Evolutionary conservation across 2,329 filamentous ascomycete species (phyloP), one percentile per base, ranked within the genome.

Genomic region (Talaromyces pinophilus): DNA sequence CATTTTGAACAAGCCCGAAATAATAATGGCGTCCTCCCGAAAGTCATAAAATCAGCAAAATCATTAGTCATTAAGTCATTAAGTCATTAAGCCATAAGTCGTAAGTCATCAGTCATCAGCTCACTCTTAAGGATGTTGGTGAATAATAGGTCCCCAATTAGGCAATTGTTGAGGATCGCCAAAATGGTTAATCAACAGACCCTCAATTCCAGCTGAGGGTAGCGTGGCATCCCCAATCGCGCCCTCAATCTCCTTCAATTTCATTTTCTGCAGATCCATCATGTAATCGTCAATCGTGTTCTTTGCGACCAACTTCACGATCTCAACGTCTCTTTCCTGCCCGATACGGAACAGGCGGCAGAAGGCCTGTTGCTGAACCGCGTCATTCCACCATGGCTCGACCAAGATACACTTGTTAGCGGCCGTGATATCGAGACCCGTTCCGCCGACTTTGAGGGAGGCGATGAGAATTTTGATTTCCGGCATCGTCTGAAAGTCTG

Each of bases 271-370:
- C 69, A 91, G 80, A 0, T 74, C 57, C 0, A 83, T 72, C 3
- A 92, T 79, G 0, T 82, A 78, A 10, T 84, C 79, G 67, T 93
- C 90, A 5, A 91, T 84, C 0, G 83, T 85, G 4, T 84, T 79
- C 1, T 79, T 75, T 0, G 88, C 80, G 0, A 87, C 76, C 40
- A 92, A 80, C 0, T 87, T 82, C 0, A 86, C 82, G 66, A 90
- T 83, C 11, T 86, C 79, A 0, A 88, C 88, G 40, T 86, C 78
- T 50, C 88, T 85, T 0, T 72, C 68, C 69, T 94, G 91, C 0
- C 89, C 89, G 2, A 88, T 87, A 5, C 90, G 83, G 70, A 85
- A 85, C 0, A 92, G 85, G 0, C 90, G 84, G 1, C 82, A 84
- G 71, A 86, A 86, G 0, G 82, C 82, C 74, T 75, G 90, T n/a